Evolutionary conservation across 768 basidiomycete genomes (phyloP).

Genomic region (Daedaleopsis nitida): DNA sequence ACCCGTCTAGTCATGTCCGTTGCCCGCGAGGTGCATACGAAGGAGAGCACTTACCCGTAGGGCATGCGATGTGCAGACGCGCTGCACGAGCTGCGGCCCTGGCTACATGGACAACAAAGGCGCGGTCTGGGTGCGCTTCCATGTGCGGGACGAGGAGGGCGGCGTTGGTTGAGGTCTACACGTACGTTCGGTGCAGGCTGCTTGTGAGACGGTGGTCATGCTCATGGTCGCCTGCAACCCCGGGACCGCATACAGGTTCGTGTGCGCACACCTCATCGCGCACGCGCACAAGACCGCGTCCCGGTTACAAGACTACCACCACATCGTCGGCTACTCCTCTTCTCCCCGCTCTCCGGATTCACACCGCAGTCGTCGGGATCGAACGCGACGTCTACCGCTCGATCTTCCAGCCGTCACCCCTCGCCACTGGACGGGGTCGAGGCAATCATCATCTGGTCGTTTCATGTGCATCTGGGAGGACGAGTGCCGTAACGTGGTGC

Average conservation of each 20-base stretch:
- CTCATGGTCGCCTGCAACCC: background rate
- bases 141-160: constrained; percentile 57
- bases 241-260: constrained; percentile 69
- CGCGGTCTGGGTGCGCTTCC: constrained; percentile 86
- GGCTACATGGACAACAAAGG: constrained; percentile 93
- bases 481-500: too few relatives aligned
- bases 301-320: constrained; percentile 76
- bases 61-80: constrained; percentile 66
- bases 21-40: too few relatives aligned
- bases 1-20: too few relatives aligned
- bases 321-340: constrained; percentile 79
- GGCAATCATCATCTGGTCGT: too few relatives aligned
- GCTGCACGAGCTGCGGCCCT: constrained; percentile 75
- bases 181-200: constrained; percentile 55
- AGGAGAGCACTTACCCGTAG: too few relatives aligned
- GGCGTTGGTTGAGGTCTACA: constrained; percentile 74
- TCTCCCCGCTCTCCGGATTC: constrained; percentile 58
- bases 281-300: constrained; percentile 63
- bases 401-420: constrained; percentile 67
- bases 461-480: too few relatives aligned
- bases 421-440: too few relatives aligned
- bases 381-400: constrained; percentile 62
- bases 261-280: constrained; percentile 89
- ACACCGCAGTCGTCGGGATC: constrained; percentile 26
- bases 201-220: background rate